phyloP scores from a whole-genome alignment of 257 asterid genomes.

The Rhazya stricta region DNA sequence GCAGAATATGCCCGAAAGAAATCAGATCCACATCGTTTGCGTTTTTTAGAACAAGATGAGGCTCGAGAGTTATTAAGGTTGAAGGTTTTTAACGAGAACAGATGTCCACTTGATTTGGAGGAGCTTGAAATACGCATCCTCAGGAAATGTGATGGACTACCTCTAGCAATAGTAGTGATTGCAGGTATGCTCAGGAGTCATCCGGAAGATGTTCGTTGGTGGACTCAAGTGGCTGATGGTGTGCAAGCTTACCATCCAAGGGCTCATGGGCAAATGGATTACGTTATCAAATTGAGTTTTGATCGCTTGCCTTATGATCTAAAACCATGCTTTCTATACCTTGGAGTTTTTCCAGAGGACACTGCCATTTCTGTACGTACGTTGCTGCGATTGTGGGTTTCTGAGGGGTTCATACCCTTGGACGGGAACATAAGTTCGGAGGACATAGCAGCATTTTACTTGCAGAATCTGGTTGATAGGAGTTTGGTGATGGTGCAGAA shows the following conservation, averaged over 20 bases:
- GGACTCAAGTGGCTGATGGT: constrained; percentile 17
- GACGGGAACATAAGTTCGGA: constrained; percentile 8
- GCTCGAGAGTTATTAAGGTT: constrained; percentile 7
- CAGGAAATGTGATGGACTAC: not conserved
- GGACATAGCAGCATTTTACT: constrained; percentile 10
- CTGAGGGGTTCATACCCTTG: constrained; percentile 23
- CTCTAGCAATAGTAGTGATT: constrained; percentile 22
- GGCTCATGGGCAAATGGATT: not conserved
- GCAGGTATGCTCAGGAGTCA: constrained; percentile 24
- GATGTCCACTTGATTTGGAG: not conserved
- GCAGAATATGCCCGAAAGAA: not conserved
- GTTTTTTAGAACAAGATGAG: not conserved
- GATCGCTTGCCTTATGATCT: constrained; percentile 19
- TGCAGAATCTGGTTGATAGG: constrained; percentile 16
- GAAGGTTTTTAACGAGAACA: constrained; percentile 6
- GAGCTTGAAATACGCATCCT: not conserved
- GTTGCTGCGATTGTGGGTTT: constrained; percentile 26
- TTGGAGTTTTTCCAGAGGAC: constrained; percentile 25
- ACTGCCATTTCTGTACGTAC: constrained; percentile 11
- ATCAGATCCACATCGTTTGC: not conserved
- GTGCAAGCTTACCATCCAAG: not conserved
- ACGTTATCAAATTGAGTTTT: constrained; percentile 20
- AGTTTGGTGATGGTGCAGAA: constrained; percentile 17
- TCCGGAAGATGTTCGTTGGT: not conserved
- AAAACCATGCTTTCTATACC: constrained; percentile 24